phyloP scores from a whole-genome alignment of 2,329 filamentous ascomycete species.

The Neonectria sp. region DNA sequence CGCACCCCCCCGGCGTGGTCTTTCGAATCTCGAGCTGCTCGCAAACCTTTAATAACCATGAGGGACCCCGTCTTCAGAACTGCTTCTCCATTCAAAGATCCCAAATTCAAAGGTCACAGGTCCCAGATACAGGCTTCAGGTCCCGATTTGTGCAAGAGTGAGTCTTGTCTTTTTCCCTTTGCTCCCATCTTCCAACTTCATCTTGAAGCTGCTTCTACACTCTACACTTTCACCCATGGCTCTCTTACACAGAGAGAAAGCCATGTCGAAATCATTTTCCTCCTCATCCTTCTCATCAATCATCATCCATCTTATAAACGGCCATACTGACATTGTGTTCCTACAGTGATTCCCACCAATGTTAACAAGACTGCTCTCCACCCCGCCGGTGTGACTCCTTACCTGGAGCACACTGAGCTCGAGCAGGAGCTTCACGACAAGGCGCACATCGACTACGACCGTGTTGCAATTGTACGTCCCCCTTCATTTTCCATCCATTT shows the following conservation, averaged over 20 bases:
- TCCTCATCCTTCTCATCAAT: slow-evolving; percentile 15
- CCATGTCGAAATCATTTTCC: slow-evolving; percentile 1
- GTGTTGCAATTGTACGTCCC: slow-evolving; percentile 90
- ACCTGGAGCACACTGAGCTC: slow-evolving; percentile 92
- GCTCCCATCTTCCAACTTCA: slow-evolving; percentile 14
- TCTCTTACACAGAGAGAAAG: slow-evolving; percentile 2
- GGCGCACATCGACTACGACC: slow-evolving; percentile 99
- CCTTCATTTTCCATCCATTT: background rate
- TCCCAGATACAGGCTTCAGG: slow-evolving; percentile 56
- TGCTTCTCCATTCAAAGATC: slow-evolving; percentile 57
- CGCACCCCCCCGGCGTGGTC: slow-evolving; percentile 46
- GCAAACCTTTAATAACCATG: slow-evolving; percentile 58
- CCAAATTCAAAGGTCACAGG: slow-evolving; percentile 57
- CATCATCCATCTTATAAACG: slow-evolving; percentile 26
- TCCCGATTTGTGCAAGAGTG: slow-evolving; percentile 60
- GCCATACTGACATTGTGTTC: slow-evolving; percentile 35
- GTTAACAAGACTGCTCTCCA: slow-evolving; percentile 95
- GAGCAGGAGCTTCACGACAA: slow-evolving; percentile 98
- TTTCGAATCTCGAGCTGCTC: slow-evolving; percentile 44
- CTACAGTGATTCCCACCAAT: slow-evolving; percentile 68
- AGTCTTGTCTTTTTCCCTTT: slow-evolving; percentile 42
- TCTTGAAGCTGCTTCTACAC: slow-evolving; percentile 29
- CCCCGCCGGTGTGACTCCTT: slow-evolving; percentile 88
- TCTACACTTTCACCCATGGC: background rate
- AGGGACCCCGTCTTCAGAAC: slow-evolving; percentile 58